Conservation (phyloP, 768 basidiomycete species). For the Lentinula sp. region DNA sequence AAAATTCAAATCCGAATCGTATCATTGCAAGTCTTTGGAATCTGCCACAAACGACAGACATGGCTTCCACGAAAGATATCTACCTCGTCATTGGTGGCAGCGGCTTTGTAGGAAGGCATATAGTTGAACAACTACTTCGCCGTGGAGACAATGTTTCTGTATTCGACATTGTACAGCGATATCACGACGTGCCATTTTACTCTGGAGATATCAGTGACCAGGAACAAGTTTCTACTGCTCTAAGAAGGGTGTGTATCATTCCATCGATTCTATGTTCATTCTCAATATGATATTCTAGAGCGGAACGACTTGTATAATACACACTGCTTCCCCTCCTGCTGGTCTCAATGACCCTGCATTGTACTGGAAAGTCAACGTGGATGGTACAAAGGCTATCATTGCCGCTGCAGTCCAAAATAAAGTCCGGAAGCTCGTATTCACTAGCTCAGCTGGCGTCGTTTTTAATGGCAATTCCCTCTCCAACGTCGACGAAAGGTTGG, state of each 20-base stretch:
- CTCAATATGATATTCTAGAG: conserved; percentile 35
- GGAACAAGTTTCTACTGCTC: conserved; percentile 61
- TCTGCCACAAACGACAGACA: background rate
- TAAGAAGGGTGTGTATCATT: conserved; percentile 53
- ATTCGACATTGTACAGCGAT: conserved; percentile 89
- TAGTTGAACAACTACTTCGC: conserved; percentile 78
- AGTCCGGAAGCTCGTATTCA: conserved; percentile 88
- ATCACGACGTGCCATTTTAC: conserved; percentile 84
- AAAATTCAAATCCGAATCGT: background rate
- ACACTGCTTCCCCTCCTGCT: conserved; percentile 85
- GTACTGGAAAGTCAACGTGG: conserved; percentile 91
- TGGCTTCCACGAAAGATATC: conserved; percentile 37
- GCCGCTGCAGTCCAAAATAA: conserved; percentile 67
- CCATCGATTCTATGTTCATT: conserved; percentile 5
- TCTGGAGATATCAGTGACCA: conserved; percentile 84
- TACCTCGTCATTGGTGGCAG: conserved; percentile 94
- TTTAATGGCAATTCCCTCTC: conserved; percentile 80
- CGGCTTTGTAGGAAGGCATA: conserved; percentile 86
- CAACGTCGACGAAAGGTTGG: conserved; percentile 83
- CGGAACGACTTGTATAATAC: conserved; percentile 86
- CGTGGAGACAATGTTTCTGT: conserved; percentile 79
- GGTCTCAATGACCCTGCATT: conserved; percentile 57
- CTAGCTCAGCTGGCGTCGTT: conserved; percentile 86
- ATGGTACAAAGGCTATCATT: conserved; percentile 83
- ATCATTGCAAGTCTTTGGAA: background rate